Base-by-base conservation (phyloP, 768 basidiomycete genomes). In the Holtermanniella nyarrowii region DNA sequence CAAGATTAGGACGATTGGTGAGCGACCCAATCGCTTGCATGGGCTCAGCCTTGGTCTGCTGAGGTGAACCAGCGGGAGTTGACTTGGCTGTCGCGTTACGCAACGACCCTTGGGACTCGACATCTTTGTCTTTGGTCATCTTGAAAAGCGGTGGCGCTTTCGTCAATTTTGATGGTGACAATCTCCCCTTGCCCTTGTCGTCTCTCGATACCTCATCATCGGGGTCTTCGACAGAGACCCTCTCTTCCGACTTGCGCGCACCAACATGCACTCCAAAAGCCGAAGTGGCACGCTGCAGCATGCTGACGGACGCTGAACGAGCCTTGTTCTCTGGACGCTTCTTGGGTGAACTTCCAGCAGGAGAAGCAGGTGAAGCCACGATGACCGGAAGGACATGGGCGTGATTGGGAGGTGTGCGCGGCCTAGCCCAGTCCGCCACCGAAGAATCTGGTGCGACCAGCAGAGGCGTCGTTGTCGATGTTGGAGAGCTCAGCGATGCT, bases 231-330 rank as follows among this genome's bases (percentile, higher is more conserved):
- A 76, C 76, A 10, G 88, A 80, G 4, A 75, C 83, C 66, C 89
- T 88, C 0, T 79, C 73, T 3, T 83, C 85, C 71, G 85, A 88
- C 73, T 89, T 88, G 54, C 83, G 74, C 44, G 88, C 85, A 10
- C 91, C 85, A 12, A 84, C 85, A 27, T 60, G 52, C 25, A 52
- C 40, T n/a, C 45, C 50, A 43, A 70, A 58, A 10, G 86, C 88
- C 0, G 88, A 93, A 1, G 89, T 91, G 0, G 88, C 90, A 22
- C 90, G 81, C 62, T 96, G 91, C 79, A 97, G 86, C 69, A 97
- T 95, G 62, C 84, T 90, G 47, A 97, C 86, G 52, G 90, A 93
- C 4, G 88, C 86, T 1, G 88, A 82, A 14, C 91, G 77, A 22
- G 72, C 75, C 68, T 91, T 90, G 24, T 71, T 72, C 1, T 74